Conservation (phyloP, 371 early-diverging fungal genomes). For the Mortierella sp. region DNA sequence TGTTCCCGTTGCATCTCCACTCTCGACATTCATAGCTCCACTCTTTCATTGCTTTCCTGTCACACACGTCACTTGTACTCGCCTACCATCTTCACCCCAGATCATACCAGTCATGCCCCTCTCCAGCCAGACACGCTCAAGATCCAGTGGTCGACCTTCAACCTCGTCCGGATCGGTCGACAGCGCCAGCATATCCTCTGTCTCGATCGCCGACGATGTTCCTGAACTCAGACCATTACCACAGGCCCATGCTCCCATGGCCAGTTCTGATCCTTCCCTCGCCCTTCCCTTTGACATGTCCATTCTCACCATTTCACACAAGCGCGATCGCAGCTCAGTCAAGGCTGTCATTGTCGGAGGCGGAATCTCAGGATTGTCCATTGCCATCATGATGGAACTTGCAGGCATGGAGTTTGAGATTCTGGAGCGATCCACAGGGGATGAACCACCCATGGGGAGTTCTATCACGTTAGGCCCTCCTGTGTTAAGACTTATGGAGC, state of each 20-base stretch:
- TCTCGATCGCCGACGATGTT: neutral
- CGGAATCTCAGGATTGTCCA: slow-evolving; percentile 30
- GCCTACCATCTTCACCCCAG: no score
- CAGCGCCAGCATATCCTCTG: no score
- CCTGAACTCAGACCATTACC: slow-evolving; percentile 37
- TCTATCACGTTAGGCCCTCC: slow-evolving; percentile 31
- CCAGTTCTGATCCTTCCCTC: slow-evolving; percentile 19
- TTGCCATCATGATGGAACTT: slow-evolving; percentile 46
- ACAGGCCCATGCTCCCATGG: slow-evolving; percentile 29
- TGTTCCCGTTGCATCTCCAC: no score
- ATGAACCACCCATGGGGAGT: slow-evolving; percentile 14
- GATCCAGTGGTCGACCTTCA: no score
- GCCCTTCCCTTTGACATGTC: slow-evolving; percentile 50
- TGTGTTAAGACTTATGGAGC: slow-evolving; percentile 39
- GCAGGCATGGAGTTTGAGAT: slow-evolving; percentile 47
- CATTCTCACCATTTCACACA: slow-evolving; percentile 49
- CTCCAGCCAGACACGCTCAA: no score
- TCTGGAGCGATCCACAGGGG: slow-evolving; percentile 25
- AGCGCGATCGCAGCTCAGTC: slow-evolving; percentile 18
- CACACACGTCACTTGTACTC: no score
- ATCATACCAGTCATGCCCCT: no score
- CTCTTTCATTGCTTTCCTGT: no score
- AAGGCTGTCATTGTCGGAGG: slow-evolving; percentile 51
- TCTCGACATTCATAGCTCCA: no score
- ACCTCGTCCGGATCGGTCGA: no score